Base-by-base conservation (phyloP, 2,329 filamentous ascomycete genomes). In the Tolypocladium endophyticum region DNA sequence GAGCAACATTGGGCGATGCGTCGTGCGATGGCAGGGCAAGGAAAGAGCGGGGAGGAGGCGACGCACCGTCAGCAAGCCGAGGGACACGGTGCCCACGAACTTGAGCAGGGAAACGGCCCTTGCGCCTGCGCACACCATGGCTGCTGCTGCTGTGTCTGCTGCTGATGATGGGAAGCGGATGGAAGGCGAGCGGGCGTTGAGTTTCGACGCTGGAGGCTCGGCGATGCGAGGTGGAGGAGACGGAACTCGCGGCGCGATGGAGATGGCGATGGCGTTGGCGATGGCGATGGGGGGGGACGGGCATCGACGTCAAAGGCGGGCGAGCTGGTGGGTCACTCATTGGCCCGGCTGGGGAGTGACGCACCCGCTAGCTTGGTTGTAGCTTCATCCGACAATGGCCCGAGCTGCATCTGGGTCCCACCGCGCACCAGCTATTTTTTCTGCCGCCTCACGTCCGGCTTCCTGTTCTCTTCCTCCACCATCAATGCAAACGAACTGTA, bases 21-120 rank as follows among this genome's bases (percentile, higher is more conserved):
- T 3, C 54, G n/a, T 23, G 4, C 54, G 23, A 56, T 39, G 56
- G 35, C 39, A n/a, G 25, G 54, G 55, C 58, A 60, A 61, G 1
- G 53, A 55, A 58, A 62, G 60, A 60, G 59, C 30, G 58, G 59
- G 38, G 57, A 14, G 38, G 56, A 11, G 35, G 7, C 35, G 30
- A 79, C 88, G 69, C 83, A 96, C 92, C 61, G 92, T 96, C 73
- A 96, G 77, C 60, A 97, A 82, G 64, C 93, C 93, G 60, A 97
- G 82, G 68, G 89, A 93, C 65, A 96, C 84, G 57, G 91, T 95
- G 70, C 93, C 93, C 66, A 97, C 88, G 73, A 97, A 96, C 78
- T 97, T 97, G 77, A 89, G 85, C 73, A 88, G 77, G 59, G 90
- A 87, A 70, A 96, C 80, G 70, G 64, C 60, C 56, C 60, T 62